Evolutionary conservation across 495 filamentous ascomycete species (phyloP), one percentile per base, ranked within the genome.

Genomic region (Hyaloscypha variabilis): DNA sequence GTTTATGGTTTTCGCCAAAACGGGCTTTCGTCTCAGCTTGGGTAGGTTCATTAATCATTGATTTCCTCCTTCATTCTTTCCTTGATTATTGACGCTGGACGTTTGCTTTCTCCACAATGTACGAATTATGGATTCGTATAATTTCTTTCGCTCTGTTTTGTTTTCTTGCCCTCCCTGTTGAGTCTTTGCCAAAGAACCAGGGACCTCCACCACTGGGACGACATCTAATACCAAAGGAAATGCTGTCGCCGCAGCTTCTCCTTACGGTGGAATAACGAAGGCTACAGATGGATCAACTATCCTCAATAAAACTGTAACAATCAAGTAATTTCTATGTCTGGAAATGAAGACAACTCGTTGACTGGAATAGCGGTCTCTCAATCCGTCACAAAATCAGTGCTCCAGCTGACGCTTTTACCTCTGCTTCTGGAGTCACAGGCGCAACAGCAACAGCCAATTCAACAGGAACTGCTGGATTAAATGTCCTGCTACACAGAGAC

Each of bases 401-500:
- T 1, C 79, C 79, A 2, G 78, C 78, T 4, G 66, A 75, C 66
- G 77, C 81, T 63, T 84, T 84, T 72, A 74, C 77, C 2, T 65
- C 72, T 0, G 67, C 61, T 53, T 74, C 79, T 4, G 74, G 76
- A 57, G 74, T 84, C 6, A 57, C 73, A 26, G 81, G 81, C 29
- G 69, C 63, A 17, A 52, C 62, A 14, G 67, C 67, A 53, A 64
- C 75, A 26, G 51, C 59, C 0, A 73, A 75, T 28, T 54, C 73
- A n/a, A 68, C 66, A 24, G 78, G 79, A 30, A 64, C 73, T 2
- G 65, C 78, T 2, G 81, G 78, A 17, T 62, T 80, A 6, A 82
- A 82, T 71, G 75, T 83, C 58, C 78, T 83, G 26, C 74, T 83
- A 3, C 81, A 83, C 74, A 80, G 81, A 61, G 80, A 83, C 70